Percentiles rank a stretch among this genome's conserved stretches.
These are phyloP conservation scores for Tardiomyces digboiensis DNA, from an alignment of 1,139 yeast species.

Conservation along the genomic window DNA sequence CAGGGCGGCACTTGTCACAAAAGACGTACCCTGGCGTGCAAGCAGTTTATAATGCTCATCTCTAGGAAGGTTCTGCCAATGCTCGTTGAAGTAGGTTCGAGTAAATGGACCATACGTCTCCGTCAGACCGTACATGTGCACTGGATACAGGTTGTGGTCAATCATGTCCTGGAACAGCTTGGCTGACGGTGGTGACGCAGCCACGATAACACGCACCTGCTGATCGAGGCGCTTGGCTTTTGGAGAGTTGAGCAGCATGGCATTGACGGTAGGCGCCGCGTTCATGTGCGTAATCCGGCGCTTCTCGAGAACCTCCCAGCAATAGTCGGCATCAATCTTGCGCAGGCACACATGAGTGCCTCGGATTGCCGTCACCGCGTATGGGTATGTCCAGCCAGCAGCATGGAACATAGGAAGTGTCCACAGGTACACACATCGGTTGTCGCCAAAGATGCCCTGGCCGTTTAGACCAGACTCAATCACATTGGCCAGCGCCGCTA, in stretches of 20 bases:
- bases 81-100: conserved; percentile 23
- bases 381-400: conserved; percentile 32
- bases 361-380: conserved; percentile 30
- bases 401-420: conserved; percentile 33
- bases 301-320: conserved; percentile 26
- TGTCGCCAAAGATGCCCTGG: conserved; percentile 16
- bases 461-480: conserved; percentile 27
- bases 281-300: conserved; percentile 27
- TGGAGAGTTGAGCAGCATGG: conserved; percentile 26
- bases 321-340: conserved; percentile 26
- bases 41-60: conserved; percentile 18
- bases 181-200: conserved; percentile 32
- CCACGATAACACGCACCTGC: conserved; percentile 27
- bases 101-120: conserved; percentile 33
- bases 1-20: conserved; percentile 30
- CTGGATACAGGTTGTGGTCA: conserved; percentile 25
- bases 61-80: conserved; percentile 20
- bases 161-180: conserved; percentile 28
- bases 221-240: conserved; percentile 20
- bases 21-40: conserved; percentile 30
- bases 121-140: conserved; percentile 72
- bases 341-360: conserved; percentile 30
- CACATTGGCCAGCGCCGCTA: conserved; percentile 25
- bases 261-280: conserved; percentile 33
- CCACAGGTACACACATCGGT: conserved; percentile 29